Evolutionary conservation across 73 alveolate genomes (phyloP).

Genomic region (Urostyla sp.): DNA sequence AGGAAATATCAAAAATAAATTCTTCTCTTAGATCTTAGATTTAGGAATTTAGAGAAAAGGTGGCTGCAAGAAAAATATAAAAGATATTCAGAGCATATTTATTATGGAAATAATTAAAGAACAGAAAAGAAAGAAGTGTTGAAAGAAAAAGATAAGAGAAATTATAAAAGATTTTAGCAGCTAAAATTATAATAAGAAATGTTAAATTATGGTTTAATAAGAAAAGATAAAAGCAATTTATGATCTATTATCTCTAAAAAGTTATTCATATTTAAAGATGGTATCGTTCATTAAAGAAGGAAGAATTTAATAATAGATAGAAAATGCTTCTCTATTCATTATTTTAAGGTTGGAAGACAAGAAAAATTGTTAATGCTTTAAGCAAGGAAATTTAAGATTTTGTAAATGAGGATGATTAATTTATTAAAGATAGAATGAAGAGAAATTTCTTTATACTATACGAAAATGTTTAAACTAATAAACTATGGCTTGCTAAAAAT

Average conservation of each 20-base stretch:
- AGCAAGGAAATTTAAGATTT: conserved; percentile 24
- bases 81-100: conserved; percentile 22
- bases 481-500: conserved; percentile 26
- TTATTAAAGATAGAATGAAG: conserved; percentile 9
- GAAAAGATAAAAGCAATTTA: not conserved
- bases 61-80: conserved; percentile 41
- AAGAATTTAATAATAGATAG: not conserved
- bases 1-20: too few relatives aligned
- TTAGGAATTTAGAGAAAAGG: not conserved
- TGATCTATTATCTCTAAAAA: not conserved
- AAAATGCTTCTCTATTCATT: not conserved
- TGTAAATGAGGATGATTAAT: conserved; percentile 31
- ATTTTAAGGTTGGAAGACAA: conserved; percentile 38
- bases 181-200: conserved; percentile 19
- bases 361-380: conserved; percentile 29
- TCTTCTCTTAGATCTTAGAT: too few relatives aligned
- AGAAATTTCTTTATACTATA: conserved; percentile 14
- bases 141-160: conserved; percentile 28
- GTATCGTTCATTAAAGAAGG: too few relatives aligned
- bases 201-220: conserved; percentile 16
- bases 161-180: conserved; percentile 29
- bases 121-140: conserved; percentile 35
- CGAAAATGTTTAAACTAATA: conserved; percentile 17
- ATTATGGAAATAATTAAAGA: conserved; percentile 16
- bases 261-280: not conserved